Conservation (phyloP, 2,329 filamentous ascomycete species). For the Fusarium vanettenii region DNA sequence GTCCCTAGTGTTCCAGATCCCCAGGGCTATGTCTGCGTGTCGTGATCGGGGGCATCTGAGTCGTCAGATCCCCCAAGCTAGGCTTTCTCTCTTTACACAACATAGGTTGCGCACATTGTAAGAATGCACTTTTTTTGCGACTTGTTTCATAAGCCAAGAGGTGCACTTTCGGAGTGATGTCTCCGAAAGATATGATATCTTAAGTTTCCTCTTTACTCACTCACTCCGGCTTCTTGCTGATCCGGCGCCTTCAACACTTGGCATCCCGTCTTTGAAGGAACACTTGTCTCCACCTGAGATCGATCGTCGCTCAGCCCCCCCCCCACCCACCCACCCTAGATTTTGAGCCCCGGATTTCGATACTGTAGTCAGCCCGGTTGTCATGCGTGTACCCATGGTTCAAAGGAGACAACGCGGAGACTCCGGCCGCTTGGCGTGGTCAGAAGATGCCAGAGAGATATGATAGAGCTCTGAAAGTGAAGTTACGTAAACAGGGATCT, state of each 20-base stretch:
- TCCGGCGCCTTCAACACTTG: background rate
- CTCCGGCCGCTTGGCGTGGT: background rate
- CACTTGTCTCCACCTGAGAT: background rate
- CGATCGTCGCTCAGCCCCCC: background rate
- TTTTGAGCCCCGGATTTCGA: background rate
- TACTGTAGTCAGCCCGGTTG: background rate
- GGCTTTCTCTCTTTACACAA: background rate
- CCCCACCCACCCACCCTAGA: background rate
- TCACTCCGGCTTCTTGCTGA: background rate
- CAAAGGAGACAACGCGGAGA: background rate
- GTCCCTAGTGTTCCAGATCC: conserved; percentile 3
- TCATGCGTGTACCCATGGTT: background rate
- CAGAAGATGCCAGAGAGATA: background rate
- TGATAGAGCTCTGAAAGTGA: background rate
- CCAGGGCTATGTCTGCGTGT: background rate
- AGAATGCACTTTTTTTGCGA: background rate
- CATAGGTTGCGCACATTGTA: background rate
- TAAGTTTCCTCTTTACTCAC: background rate
- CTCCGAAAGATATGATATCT: background rate
- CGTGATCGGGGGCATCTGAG: background rate
- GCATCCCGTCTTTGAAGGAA: background rate
- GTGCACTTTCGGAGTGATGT: background rate
- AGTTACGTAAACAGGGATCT: background rate
- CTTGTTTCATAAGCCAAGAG: background rate
- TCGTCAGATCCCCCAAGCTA: background rate